Evolutionary conservation across 805 yeast species (phyloP), one percentile per base, ranked within the genome.

Genomic region (Candida maltosa): DNA sequence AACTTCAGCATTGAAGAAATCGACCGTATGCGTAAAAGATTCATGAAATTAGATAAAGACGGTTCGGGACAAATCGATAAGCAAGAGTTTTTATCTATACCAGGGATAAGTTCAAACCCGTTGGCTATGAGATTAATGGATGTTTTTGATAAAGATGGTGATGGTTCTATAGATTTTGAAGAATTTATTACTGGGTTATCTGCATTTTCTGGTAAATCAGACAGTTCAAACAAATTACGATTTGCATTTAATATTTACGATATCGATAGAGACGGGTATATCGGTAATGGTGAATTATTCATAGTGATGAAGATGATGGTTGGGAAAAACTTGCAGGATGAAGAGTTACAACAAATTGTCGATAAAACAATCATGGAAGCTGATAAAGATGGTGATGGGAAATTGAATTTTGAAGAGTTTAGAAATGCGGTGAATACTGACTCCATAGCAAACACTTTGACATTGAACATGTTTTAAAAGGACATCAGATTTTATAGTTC

Each of bases 271-370:
- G 99, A 93, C 56, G 98, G 98, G 0, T 88, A 54, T 55, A 87
- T 93, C 24, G 89, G 97, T 3, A 91, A 91, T 54, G 99, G 98
- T 16, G 99, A 93, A 61, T 60, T 93, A 38, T 93, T 83, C 51
- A 71, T 91, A 26, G 97, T 93, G 26, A 69, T 93, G 64, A 86
- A 93, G 60, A 85, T 87, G 77, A 93, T 93, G 98, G 98, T 94
- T 18, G 98, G 97, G 1, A 82, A 79, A 47, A 88, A 93, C 52
- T 63, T 94, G 38, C 83, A 79, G 42, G 95, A 86, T 40, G 78
- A 77, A 18, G 96, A 93, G 51, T 70, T 93, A 37, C 99, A 93
- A 58, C 97, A 94, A 60, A 77, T 93, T 35, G 97, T 91, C n/a
- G 97, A 93, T 58, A 80, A 94, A 59, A 88, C 98, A 0, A 88